Evolutionary conservation across 2,329 filamentous ascomycete genomes (phyloP).

Genomic region (Penicillium griseofulvum): DNA sequence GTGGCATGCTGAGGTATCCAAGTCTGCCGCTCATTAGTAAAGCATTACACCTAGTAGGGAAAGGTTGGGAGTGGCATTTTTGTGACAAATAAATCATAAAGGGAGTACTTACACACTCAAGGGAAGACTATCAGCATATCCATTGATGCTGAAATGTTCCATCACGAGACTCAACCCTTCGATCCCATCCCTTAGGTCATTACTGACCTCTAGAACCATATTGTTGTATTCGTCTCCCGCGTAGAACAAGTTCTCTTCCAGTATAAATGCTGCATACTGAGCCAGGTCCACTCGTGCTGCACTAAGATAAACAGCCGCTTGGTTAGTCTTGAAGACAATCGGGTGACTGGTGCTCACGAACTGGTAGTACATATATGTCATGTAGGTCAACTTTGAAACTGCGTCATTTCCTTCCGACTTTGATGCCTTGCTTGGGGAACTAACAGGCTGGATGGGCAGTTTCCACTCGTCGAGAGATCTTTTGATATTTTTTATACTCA

Average conservation of each 20-base stretch:
- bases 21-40: constrained; percentile 13
- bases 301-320: constrained; percentile 23
- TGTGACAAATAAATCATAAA: too few species aligned
- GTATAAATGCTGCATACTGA: constrained; percentile 49
- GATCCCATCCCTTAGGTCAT: constrained; percentile 48
- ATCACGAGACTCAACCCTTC: constrained; percentile 48
- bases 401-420: constrained; percentile 37
- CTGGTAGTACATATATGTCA: constrained; percentile 56
- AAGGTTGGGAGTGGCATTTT: background rate
- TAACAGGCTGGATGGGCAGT: background rate
- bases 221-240: constrained; percentile 43
- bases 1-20: constrained; percentile 27
- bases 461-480: constrained; percentile 21
- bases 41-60: background rate
- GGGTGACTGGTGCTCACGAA: constrained; percentile 29
- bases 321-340: background rate
- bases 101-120: constrained; percentile 48
- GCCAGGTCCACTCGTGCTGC: constrained; percentile 47
- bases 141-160: constrained; percentile 49
- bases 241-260: constrained; percentile 37
- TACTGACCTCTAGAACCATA: constrained; percentile 25
- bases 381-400: constrained; percentile 47
- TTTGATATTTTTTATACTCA: constrained; percentile 15
- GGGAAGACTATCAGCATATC: constrained; percentile 48
- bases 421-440: background rate